A percentile compares a stretch with the other conserved stretches of the same genome.
Evolutionary conservation across 192 early-diverging fungal genomes (phyloP).

Genomic region (Geranomyces michiganensis): DNA sequence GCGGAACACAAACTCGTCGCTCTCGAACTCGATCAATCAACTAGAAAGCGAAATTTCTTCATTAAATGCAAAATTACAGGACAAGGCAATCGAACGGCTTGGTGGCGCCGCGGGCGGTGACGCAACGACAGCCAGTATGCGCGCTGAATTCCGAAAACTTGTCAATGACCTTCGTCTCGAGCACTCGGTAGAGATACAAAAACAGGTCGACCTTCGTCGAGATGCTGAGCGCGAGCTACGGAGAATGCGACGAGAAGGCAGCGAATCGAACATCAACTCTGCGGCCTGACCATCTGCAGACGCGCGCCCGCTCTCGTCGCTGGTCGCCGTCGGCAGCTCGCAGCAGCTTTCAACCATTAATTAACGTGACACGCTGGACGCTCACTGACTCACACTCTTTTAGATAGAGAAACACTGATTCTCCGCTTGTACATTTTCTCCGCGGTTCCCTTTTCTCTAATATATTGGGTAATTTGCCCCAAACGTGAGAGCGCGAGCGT

Average conservation of each 20-base stretch:
- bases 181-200: conserved; percentile 12
- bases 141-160: conserved; percentile 44
- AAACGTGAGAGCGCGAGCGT: too few species aligned
- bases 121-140: conserved; percentile 26
- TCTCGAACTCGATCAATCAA: neutral
- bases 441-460: too few species aligned
- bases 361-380: too few species aligned
- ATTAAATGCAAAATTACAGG: conserved; percentile 32
- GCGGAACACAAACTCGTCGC: conserved; percentile 12
- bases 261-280: conserved; percentile 7
- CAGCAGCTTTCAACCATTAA: too few species aligned
- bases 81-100: conserved; percentile 34
- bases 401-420: too few species aligned
- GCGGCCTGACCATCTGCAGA: too few species aligned
- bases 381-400: too few species aligned
- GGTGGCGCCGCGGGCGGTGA: conserved; percentile 19
- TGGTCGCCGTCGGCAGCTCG: too few species aligned
- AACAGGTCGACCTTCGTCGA: conserved; percentile 5
- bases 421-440: too few species aligned
- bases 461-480: too few species aligned
- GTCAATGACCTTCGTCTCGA: conserved; percentile 32
- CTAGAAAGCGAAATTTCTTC: conserved; percentile 26
- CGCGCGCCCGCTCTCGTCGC: too few species aligned
- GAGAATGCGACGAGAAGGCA: conserved; percentile 28
- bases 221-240: conserved; percentile 30